Base-by-base conservation (phyloP, 805 yeast genomes). In the Cyberlindnera japonica region DNA sequence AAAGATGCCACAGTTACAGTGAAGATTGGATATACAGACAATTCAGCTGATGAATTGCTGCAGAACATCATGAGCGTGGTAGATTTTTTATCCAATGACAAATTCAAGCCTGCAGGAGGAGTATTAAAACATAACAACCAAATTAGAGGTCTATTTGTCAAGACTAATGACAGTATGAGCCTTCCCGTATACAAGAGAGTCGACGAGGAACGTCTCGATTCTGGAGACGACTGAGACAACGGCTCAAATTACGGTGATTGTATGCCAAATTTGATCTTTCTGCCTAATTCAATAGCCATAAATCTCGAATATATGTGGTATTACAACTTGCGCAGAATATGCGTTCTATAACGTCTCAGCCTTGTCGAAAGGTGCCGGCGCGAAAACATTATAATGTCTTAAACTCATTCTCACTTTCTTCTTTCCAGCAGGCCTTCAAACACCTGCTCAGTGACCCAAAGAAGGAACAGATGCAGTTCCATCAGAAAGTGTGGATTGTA, bases 121-220 rank as follows among this genome's bases (percentile, higher is more conserved):
- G 55, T 77, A 4, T 57, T 79, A 21, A 65, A 65, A 41, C 63
- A 63, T 24, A 71, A 69, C 16, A 62, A 65, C 14, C 71, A 70
- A 28, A 63, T 83, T 11, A 68, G 60, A 11, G 74, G 72, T 19
- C 59, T 81, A 13, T 77, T 77, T 51, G 65, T 84, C 29, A 83
- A 83, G 59, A 79, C 88, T 0, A 69, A 76, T 33, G 81, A 77
- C 29, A 81, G 90, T 60, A 68, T 72, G 14, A 76, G 85, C 58
- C 63, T 84, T 49, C 91, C 90, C 2, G 63, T 82, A 5, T 67
- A 58, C 33, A 44, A 37, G 33, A 44, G 37, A 13, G 28, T n/a
- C 13, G 33, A 21, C 15, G 14, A 35, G 22, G 30, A 17, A 17
- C n/a, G n/a, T n/a, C n/a, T n/a, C n/a, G n/a, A n/a, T n/a, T n/a